A percentile compares a stretch with the other conserved stretches of the same genome.
phyloP scores from a whole-genome alignment of 192 early-diverging fungal genomes.

The Jimgerdemannia lactiflua region DNA sequence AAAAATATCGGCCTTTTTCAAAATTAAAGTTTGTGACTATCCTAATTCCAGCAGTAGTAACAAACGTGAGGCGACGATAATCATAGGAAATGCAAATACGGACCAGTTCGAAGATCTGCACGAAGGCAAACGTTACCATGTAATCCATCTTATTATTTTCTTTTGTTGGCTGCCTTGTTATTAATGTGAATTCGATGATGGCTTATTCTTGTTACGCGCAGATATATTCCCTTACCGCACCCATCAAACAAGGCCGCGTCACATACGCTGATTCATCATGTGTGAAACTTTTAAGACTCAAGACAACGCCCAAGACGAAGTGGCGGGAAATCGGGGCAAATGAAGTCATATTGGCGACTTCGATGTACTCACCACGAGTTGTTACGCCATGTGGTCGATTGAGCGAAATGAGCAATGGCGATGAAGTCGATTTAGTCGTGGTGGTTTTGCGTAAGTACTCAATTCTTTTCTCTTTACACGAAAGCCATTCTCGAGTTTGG shows the following conservation, averaged over 20 bases:
- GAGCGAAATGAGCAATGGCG: background rate
- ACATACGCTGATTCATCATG: background rate
- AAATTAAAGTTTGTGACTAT: conserved; percentile 46
- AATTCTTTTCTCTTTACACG: background rate
- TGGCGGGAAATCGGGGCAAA: conserved; percentile 21
- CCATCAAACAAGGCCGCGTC: conserved; percentile 15
- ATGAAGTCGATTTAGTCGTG: conserved; percentile 47
- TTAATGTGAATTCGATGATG: background rate
- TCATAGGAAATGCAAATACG: conserved; percentile 46
- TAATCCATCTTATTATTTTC: conserved; percentile 16
- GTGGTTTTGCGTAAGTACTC: conserved; percentile 33
- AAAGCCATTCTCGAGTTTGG: background rate
- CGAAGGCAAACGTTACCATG: conserved; percentile 56
- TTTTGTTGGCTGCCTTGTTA: conserved; percentile 4
- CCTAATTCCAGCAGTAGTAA: conserved; percentile 8
- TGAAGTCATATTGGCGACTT: conserved; percentile 1
- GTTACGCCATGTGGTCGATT: conserved; percentile 16
- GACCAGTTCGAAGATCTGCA: conserved; percentile 24
- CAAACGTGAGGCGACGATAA: conserved; percentile 33
- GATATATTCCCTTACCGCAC: conserved; percentile 19
- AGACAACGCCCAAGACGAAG: conserved; percentile 17
- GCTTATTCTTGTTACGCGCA: background rate
- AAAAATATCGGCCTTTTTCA: conserved; percentile 37
- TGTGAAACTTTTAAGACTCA: conserved; percentile 5
- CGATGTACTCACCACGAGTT: conserved; percentile 31